phyloP scores from a whole-genome alignment of 495 filamentous ascomycete genomes.

The Physcia stellaris region DNA sequence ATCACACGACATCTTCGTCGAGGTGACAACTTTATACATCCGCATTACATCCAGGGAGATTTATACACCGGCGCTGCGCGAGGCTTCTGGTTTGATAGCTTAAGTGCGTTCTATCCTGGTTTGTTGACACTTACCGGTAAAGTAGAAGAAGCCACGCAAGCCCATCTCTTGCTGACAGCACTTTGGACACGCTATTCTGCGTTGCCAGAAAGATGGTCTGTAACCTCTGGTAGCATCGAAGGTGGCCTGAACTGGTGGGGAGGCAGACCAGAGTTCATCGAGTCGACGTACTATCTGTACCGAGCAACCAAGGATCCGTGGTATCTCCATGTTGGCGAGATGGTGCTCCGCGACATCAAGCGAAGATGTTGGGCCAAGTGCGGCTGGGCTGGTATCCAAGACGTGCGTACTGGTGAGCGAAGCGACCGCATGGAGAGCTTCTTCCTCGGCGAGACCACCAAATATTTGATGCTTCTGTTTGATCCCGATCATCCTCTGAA shows the following conservation, averaged over 20 bases:
- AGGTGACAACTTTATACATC: constrained; percentile 55
- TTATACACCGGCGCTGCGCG: constrained; percentile 67
- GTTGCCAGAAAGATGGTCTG: constrained; percentile 87
- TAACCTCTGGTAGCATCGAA: constrained; percentile 72
- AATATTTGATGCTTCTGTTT: constrained; percentile 87
- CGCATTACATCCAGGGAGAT: constrained; percentile 85
- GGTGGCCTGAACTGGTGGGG: constrained; percentile 87
- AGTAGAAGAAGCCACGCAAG: constrained; percentile 76
- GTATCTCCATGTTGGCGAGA: constrained; percentile 92
- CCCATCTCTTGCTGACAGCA: constrained; percentile 78
- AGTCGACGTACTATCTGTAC: constrained; percentile 88
- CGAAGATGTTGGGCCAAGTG: constrained; percentile 85
- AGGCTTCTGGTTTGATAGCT: constrained; percentile 87
- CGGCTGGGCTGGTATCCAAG: constrained; percentile 90
- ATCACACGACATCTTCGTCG: constrained; percentile 76
- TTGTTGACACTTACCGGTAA: constrained; percentile 78
- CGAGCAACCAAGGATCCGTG: constrained; percentile 88
- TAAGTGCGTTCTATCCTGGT: constrained; percentile 90
- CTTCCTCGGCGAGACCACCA: constrained; percentile 89
- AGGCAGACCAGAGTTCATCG: constrained; percentile 87
- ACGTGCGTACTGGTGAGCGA: constrained; percentile 77
- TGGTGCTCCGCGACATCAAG: constrained; percentile 81
- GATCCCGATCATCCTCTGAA: constrained; percentile 79
- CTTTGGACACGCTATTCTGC: constrained; percentile 90
- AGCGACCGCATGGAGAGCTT: constrained; percentile 98